Base-by-base conservation (phyloP, 2,329 filamentous ascomycete species). In the Chaetothyriales sp. region DNA sequence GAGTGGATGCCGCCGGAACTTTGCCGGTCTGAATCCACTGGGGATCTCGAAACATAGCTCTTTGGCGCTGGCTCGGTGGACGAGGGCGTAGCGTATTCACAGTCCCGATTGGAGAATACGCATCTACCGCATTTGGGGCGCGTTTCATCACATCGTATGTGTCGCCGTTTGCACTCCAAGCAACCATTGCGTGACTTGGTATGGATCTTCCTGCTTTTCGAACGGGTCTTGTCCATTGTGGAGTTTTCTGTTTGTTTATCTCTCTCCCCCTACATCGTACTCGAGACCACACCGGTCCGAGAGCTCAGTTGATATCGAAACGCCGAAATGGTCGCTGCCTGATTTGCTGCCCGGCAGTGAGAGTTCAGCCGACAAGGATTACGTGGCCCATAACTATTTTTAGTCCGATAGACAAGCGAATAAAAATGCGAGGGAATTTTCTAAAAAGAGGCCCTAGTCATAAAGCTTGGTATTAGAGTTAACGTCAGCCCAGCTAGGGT, bases 171-270 rank as follows among this genome's bases (percentile, higher is more conserved):
- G 52, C 69, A 71, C 57, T 66, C 67, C 53, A 63, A 63, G 57
- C 69, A 71, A 49, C 69, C 69, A 57, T 60, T 65, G 47, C 68
- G 67, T 52, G 64, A 67, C 67, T 70, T 62, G 49, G 66, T 60
- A 43, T 40, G 33, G 10, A 40, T 15, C 33, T 40, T 40, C 15
- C 33, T 40, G 33, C 33, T 40, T 40, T 40, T 40, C 4, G 10
- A 10, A 15, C 33, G 10, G 4, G 33, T 9, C 33, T 40, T 15
- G 33, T 40, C 33, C 33, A 13, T 40, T 13, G 33, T 40, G 8
- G 29, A 15, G 4, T 8, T n/a, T 25, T n/a, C 25, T 19, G n/a
- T 5, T 28, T 49, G 20, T 20, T 13, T 13, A 22, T 15, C 22
- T 13, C n/a, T 13, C 4, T 15, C 22, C 5, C n/a, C 4, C n/a